These are phyloP conservation scores for Inosperma sp. DNA, from an alignment of 768 basidiomycete species.

Conservation along the genomic window DNA sequence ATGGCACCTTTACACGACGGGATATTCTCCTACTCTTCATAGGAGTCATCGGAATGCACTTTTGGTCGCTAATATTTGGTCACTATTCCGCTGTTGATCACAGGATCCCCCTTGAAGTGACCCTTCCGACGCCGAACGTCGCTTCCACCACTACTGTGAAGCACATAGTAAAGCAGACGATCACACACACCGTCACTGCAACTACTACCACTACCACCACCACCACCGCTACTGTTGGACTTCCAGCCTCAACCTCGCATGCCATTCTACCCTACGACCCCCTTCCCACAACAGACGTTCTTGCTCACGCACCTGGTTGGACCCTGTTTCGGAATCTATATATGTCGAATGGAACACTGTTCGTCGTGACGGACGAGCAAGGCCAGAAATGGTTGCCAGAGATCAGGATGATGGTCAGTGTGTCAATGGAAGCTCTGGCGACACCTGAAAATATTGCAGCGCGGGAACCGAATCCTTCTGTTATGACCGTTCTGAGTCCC, in stretches of 20 bases:
- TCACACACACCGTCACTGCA: slow-evolving; percentile 9
- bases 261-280: slow-evolving; percentile 18
- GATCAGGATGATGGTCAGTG: slow-evolving; percentile 63
- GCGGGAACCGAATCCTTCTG: slow-evolving; percentile 59
- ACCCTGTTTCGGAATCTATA: slow-evolving; percentile 81
- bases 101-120: slow-evolving; percentile 29
- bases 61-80: slow-evolving; percentile 41
- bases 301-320: slow-evolving; percentile 77
- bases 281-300: slow-evolving; percentile 51
- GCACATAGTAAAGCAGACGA: not conserved
- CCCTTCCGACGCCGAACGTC: not conserved
- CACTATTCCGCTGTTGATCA: slow-evolving; percentile 19
- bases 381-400: slow-evolving; percentile 32
- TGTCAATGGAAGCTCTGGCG: slow-evolving; percentile 52
- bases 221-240: not conserved
- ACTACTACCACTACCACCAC: slow-evolving; percentile 7
- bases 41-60: slow-evolving; percentile 53
- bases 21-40: slow-evolving; percentile 58
- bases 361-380: slow-evolving; percentile 45
- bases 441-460: slow-evolving; percentile 60
- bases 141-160: not conserved
- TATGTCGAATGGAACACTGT: slow-evolving; percentile 79
- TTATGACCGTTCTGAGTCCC: slow-evolving; percentile 60
- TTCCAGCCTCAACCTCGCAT: slow-evolving; percentile 12
- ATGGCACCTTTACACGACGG: slow-evolving; percentile 42